phyloP scores from a whole-genome alignment of 164 flowering plant genomes.

The Berberis vulgaris region DNA sequence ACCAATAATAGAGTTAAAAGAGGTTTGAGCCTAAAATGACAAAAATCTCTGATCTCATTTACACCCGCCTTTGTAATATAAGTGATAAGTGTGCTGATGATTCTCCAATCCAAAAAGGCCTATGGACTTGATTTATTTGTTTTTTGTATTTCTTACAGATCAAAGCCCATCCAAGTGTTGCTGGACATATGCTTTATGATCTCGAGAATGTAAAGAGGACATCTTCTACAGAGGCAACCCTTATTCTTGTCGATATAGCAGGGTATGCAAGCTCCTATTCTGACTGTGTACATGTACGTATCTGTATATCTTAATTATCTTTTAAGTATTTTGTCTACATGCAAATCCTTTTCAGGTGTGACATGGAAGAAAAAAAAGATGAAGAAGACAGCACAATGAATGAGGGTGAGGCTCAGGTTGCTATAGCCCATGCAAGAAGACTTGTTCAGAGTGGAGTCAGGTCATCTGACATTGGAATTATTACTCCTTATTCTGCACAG shows the following conservation, averaged over 20 bases:
- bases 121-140: neutral
- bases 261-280: conserved; percentile 48
- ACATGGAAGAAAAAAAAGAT: conserved; percentile 99
- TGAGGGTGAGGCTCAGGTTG: conserved; percentile 98
- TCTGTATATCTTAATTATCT: neutral
- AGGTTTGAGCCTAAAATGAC: too few relatives aligned
- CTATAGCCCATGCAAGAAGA: conserved; percentile 88
- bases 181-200: conserved; percentile 81
- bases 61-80: too few relatives aligned
- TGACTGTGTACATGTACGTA: neutral
- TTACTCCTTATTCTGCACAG: conserved; percentile 97
- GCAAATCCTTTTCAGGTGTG: conserved; percentile 53
- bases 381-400: conserved; percentile 97
- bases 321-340: neutral
- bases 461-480: conserved; percentile 87
- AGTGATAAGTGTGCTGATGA: too few relatives aligned
- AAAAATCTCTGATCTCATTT: too few relatives aligned
- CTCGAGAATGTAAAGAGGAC: conserved; percentile 70
- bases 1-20: too few relatives aligned
- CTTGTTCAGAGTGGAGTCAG: conserved; percentile 74
- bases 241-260: conserved; percentile 85
- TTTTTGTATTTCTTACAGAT: conserved; percentile 32
- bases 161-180: conserved; percentile 90
- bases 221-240: conserved; percentile 78
- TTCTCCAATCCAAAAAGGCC: neutral